Base-by-base conservation (phyloP, 2,329 filamentous ascomycete genomes). In the Aspergillus alliaceus region DNA sequence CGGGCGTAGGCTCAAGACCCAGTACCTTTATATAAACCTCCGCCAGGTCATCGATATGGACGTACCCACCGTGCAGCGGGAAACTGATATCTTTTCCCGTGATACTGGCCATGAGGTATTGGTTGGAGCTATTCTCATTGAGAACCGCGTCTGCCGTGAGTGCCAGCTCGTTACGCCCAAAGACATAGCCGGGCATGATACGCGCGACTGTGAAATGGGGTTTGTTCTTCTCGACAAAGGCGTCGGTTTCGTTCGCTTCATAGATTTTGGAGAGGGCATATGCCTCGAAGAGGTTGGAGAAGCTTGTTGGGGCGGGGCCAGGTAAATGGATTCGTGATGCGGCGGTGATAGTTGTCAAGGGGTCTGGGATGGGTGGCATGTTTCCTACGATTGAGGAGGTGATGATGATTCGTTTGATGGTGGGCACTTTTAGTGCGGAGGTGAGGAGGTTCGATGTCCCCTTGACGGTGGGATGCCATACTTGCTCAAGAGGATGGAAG, bases 21-120 rank as follows among this genome's bases (percentile, higher is more conserved):
- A 46, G 15, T 9, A 49, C 52, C 34, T 46, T 52, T 31, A 58
- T 2, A 37, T 55, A 51, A 12, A 58, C 37, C 37, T 49, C 7
- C 8, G 56, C 52, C 18, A 58, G 44, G n/a, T 58, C 56, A 44
- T 58, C 56, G 20, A 58, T 52, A 31, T 58, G 52, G 22, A 58
- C 32, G 31, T 55, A 58, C 8, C 52, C 56, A 6, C 56, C 52
- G 25, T 58, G 56, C n/a, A 58, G 22, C 8, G 52, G 56, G 29
- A 39, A 37, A 14, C 40, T 39, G 18, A 18, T 22, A 12, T 58
- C 52, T 12, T 27, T 48, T 1, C 56, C 56, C 14, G 39, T 55
- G 14, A 46, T 46, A 11, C 25, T 9, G 3, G 24, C 24, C 15
- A 46, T 46, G 1, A 46, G 25, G 42, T n/a, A 46, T 6, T 1